Base-by-base conservation (phyloP, 371 early-diverging fungal genomes). In the Rhizopus stolonifer region DNA sequence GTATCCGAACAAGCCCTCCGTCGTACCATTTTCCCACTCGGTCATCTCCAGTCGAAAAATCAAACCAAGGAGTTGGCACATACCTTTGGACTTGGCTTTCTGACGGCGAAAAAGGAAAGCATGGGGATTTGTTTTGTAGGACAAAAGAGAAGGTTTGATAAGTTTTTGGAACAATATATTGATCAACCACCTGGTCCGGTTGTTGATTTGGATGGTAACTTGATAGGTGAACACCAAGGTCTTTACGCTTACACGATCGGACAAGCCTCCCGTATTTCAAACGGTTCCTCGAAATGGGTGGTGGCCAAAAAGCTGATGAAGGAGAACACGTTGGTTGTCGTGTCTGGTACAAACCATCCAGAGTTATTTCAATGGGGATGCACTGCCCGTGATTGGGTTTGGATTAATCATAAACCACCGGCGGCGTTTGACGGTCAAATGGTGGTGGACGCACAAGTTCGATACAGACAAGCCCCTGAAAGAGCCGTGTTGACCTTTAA, bases 121-220 rank as follows among this genome's bases (percentile, higher is more conserved):
- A 93, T 94, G 94, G 98, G 98, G 0, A 92, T 97, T 17, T 97
- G 98, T 54, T 96, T 97, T 80, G 88, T 97, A 4, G 96, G 96
- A 1, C 87, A 93, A 56, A 77, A 88, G 2, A 78, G 73, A 9
- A 61, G 70, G 11, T 96, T 94, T 69, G 80, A 84, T 3, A 82
- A 84, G 11, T 97, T 97, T 59, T 54, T 97, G 40, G 77, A 80
- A 46, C 69, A 83, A 63, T 84, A 82, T 33, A 68, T 92, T 56
- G 79, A 83, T 32, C 69, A 72, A 15, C 59, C 49, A 0, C 79
- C 77, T 0, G 93, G 94, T 1, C 73, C 77, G 6, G 83, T 88
- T 19, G 63, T 90, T 10, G 73, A 81, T 8, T 34, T 77, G 14
- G 77, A 83, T 19, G 90, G 90, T 0, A 55, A 52, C 0, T 33